phyloP scores from a whole-genome alignment of 1,284 basidiomycete species.

The Moesziomyces globuligerus region DNA sequence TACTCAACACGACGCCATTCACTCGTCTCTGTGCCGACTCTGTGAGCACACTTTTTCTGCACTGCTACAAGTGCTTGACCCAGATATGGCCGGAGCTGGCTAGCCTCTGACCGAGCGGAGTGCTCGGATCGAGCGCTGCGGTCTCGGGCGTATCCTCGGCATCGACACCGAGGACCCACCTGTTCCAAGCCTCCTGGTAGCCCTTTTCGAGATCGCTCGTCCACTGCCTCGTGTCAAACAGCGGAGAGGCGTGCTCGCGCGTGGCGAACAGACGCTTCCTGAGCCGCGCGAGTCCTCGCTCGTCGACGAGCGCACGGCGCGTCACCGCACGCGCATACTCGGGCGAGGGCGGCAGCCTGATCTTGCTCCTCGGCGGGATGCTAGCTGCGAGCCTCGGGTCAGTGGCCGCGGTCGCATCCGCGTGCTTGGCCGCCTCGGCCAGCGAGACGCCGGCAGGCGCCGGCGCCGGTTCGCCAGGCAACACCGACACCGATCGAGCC shows the following conservation, averaged over 20 bases:
- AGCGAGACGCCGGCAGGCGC: conserved; percentile 45
- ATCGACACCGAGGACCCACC: conserved; percentile 73
- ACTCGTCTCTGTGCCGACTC: no score
- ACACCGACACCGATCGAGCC: conserved; percentile 17
- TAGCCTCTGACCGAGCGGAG: conserved; percentile 6
- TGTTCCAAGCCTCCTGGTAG: conserved; percentile 72
- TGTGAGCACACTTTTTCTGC: no score
- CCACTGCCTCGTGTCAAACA: conserved; percentile 75
- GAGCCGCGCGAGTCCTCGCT: conserved; percentile 34
- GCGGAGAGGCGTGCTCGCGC: conserved; percentile 70
- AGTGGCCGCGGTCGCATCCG: conserved; percentile 24
- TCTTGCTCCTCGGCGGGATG: conserved; percentile 21
- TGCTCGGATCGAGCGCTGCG: conserved; percentile 22
- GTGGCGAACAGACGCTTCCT: conserved; percentile 70
- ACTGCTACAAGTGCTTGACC: conserved; percentile 20
- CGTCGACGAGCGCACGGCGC: conserved; percentile 22
- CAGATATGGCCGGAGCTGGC: conserved; percentile 50
- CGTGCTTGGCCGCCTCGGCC: conserved; percentile 32
- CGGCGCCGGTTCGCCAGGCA: conserved; percentile 25
- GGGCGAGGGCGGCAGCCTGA: conserved; percentile 28
- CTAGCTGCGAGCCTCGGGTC: conserved; percentile 12
- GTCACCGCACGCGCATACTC: conserved; percentile 34
- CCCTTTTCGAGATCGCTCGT: conserved; percentile 73
- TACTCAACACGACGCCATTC: no score
- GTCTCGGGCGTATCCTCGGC: conserved; percentile 69